Base-by-base conservation (phyloP, 331 rosid genomes). In the Rosa hybrid region DNA sequence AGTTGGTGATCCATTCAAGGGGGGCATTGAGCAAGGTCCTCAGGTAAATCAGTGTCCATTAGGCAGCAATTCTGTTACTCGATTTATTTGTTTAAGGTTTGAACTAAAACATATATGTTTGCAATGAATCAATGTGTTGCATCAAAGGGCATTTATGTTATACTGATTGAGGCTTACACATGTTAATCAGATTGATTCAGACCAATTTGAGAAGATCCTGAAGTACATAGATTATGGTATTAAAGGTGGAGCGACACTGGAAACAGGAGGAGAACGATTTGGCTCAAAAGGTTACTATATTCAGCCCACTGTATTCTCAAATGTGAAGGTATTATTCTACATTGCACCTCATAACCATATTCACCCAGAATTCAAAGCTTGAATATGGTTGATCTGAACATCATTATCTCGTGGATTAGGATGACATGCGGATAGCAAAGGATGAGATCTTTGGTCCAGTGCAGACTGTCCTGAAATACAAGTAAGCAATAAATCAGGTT, bases 391-490 rank as follows among this genome's bases (percentile, higher is more conserved):
- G 14, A 72, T 57, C 83, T 23, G 45, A 18, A 67, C 65, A 56
- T 78, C 18, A 6, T 62, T 38, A 30, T 80, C 48, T 49, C 69
- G 2, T 78, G 13, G 39, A 27, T 49, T 72, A 21, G 99, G 99
- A 93, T 82, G 89, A 82, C 79, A 93, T 93, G 98, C 46, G 1
- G 81, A 95, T 95, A 44, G 99, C 99, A 34, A 79, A 65, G 83
- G 99, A 95, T 0, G 97, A 95, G 85, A 95, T 95, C 68, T 93
- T 95, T 82, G 99, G 99, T 67, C 97, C 97, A 3, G 98, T 95
- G 76, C 99, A 93, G 80, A 41, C 94, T 77, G 91, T 95, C 83
- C 82, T 95, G 65, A 95, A 95, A 83, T 93, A 74, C 92, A 91
- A 80, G 99, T 93, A 48, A 79, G 78, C 83, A 77, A 75, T 49